Evolutionary conservation across 2,329 filamentous ascomycete genomes (phyloP), one percentile per base, ranked within the genome.

Genomic region (Colletotrichum sp.): DNA sequence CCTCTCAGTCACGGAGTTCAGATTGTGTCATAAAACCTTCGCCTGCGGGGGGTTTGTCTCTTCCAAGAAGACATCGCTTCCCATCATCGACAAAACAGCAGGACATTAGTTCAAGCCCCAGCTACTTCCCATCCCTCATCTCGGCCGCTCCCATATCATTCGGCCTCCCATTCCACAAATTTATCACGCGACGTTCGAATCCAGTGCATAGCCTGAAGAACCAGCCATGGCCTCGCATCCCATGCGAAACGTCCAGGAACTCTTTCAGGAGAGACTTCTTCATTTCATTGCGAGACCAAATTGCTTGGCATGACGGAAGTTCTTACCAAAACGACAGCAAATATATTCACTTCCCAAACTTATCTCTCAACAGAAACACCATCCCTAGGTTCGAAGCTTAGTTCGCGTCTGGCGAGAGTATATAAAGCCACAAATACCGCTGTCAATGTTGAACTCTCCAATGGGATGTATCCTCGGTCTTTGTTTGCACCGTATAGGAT

Each of bases 91-190:
- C 0, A 3, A n/a, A n/a, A 43, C 1, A n/a, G 38, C 38, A 43
- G 1, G 38, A 43, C 18, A n/a, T 12, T 0, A 12, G 1, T 1
- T 43, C 9, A 43, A n/a, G 5, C 38, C 18, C 38, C 3, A 1
- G 38, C 38, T 6, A 6, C 15, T n/a, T 10, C 0, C 18, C 18
- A 0, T 48, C 18, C 18, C 5, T 48, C 43, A 5, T 7, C n/a
- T 48, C 18, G n/a, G 6, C 0, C 4, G 0, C 10, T 4, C 10
- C 43, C 0, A 13, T 0, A 8, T 8, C 0, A 21, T 52, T 21
- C n/a, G n/a, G 3, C n/a, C 43, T 52, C 0, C 13, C 0, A 7
- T 13, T 52, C n/a, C n/a, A 21, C n/a, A 21, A 3, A 52, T 8
- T 1, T 13, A 13, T 52, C 10, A 21, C 10, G 2, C 10, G 2